Conservation (phyloP, 2,329 filamentous ascomycete genomes). For the Cercospora zeae-maydis region DNA sequence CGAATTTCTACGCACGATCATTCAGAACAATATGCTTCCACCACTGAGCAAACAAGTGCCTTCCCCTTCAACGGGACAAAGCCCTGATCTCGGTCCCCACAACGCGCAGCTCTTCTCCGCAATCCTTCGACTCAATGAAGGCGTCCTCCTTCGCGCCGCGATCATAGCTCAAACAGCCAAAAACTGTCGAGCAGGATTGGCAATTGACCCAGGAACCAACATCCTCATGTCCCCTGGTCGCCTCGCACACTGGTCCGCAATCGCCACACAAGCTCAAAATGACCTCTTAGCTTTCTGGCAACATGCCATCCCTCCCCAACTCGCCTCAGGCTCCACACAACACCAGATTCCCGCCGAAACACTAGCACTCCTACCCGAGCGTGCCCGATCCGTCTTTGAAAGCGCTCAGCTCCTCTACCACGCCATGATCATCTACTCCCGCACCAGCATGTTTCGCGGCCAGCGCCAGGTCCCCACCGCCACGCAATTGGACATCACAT, state of each 20-base stretch:
- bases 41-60: conserved; percentile 33
- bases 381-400: conserved; percentile 38
- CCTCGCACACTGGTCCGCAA: conserved; percentile 29
- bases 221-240: conserved; percentile 23
- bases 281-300: conserved; percentile 33
- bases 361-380: conserved; percentile 32
- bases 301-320: conserved; percentile 27
- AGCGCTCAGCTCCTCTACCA: conserved; percentile 49
- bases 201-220: conserved; percentile 1
- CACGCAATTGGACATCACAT: conserved; percentile 31
- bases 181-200: conserved; percentile 40
- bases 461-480: conserved; percentile 44
- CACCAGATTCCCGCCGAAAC: not conserved
- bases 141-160: conserved; percentile 45
- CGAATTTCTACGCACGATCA: conserved; percentile 48
- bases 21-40: conserved; percentile 49
- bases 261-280: conserved; percentile 27
- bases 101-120: conserved; percentile 32
- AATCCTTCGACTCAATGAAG: conserved; percentile 46
- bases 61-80: not conserved
- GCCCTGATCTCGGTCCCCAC: conserved; percentile 22
- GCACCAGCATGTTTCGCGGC: conserved; percentile 52
- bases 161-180: conserved; percentile 45
- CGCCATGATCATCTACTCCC: conserved; percentile 49
- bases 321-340: conserved; percentile 26